Base-by-base conservation (phyloP, 192 early-diverging fungal genomes). In the Coemansia sp. region DNA sequence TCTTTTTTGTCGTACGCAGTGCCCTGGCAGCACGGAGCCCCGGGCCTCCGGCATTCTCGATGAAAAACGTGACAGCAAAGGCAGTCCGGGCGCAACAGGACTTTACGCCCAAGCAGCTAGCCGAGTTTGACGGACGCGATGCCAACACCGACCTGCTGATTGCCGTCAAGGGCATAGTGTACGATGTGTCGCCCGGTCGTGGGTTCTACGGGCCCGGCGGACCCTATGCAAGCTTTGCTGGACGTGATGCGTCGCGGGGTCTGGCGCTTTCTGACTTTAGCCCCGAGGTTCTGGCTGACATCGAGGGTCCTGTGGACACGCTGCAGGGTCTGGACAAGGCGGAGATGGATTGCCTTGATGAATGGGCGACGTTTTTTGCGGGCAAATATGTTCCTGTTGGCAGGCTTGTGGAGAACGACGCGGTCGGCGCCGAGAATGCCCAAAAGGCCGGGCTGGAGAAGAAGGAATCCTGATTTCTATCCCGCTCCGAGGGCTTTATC, bases 211-310 rank as follows among this genome's bases (percentile, higher is more conserved):
- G 95, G 0, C 95, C 95, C 26, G 66, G 35, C 7, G 92, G 92
- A 4, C 91, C 88, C n/a, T 98, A 98, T 58, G 87, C 83, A 24
- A 95, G 93, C 80, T 98, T 96, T 84, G 86, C 93, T 5, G 95
- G 95, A 2, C 83, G 87, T n/a, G 95, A 98, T 77, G 93, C 95
- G 13, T 94, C 92, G 15, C 82, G 95, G 25, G 93, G 95, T 0
- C 69, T 98, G 48, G 88, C 93, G 29, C 86, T 93, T 61, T 78
- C 88, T 48, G 88, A 87, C 37, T 95, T 98, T 59, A 89, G 92
- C 52, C 69, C 58, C 38, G 75, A 78, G 9, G 80, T 95, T 75
- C 47, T 97, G 46, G 60, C 75, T 1, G 78, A 81, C n/a, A 33
- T 85, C 17, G 80, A 88, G 28, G 78, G 64, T 14, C 85, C 89